These are phyloP conservation scores for Coemansia sp. DNA, from an alignment of 192 early-diverging fungal genomes.

Conservation along the genomic window DNA sequence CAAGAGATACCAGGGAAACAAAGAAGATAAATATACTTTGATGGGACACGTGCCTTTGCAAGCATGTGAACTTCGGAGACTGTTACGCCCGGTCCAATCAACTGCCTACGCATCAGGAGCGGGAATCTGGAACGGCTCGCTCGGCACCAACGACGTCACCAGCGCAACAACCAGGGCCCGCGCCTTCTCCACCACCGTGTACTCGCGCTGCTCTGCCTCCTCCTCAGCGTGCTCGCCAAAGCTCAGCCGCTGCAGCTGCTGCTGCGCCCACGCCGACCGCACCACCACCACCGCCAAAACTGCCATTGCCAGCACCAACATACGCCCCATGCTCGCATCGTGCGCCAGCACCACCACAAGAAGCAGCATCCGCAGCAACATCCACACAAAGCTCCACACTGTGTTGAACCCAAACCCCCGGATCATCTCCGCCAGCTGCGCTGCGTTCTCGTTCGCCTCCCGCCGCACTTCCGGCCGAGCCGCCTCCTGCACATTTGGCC, in stretches of 20 bases:
- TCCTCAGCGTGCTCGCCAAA: not conserved
- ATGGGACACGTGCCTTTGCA: not conserved
- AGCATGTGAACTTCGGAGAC: slow-evolving; percentile 2
- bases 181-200: slow-evolving; percentile 33
- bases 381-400: slow-evolving; percentile 34
- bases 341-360: slow-evolving; percentile 38
- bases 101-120: slow-evolving; percentile 10
- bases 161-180: slow-evolving; percentile 42
- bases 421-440: slow-evolving; percentile 20
- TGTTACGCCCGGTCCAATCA: not conserved
- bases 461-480: not conserved
- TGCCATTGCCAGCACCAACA: slow-evolving; percentile 16
- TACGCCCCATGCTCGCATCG: slow-evolving; percentile 39
- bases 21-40: not conserved
- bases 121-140: slow-evolving; percentile 45
- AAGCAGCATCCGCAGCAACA: slow-evolving; percentile 38
- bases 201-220: slow-evolving; percentile 13
- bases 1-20: not conserved
- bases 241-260: slow-evolving; percentile 12
- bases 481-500: not conserved
- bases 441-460: not conserved
- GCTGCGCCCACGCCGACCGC: slow-evolving; percentile 26
- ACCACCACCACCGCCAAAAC: slow-evolving; percentile 16
- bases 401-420: slow-evolving; percentile 30
- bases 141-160: slow-evolving; percentile 46